Conservation (phyloP, 257 asterid species). For the Plantago ovata region DNA sequence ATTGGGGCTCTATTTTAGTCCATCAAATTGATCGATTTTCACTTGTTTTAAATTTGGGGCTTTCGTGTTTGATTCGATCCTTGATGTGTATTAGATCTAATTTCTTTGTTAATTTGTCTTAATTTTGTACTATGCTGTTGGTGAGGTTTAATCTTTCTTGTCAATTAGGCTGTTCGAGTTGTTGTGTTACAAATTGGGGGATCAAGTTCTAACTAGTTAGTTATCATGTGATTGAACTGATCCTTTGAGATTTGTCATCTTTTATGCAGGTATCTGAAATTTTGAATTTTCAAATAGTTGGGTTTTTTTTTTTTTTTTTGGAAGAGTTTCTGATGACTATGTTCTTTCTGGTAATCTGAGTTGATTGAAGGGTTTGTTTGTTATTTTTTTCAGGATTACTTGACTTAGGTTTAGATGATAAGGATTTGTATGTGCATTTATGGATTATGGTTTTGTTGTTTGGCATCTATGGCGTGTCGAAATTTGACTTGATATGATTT, state of each 20-base stretch:
- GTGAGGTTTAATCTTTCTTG: constrained; percentile 4
- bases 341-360: no score
- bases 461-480: no score
- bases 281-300: constrained; percentile 13
- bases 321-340: constrained; percentile 3
- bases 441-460: constrained; percentile 18
- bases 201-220: no score
- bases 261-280: background rate
- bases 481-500: no score
- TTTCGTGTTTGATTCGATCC: constrained; percentile 16
- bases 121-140: constrained; percentile 14
- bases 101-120: constrained; percentile 13
- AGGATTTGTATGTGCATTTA: background rate
- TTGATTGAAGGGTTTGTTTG: background rate
- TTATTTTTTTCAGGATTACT: constrained; percentile 3
- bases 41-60: constrained; percentile 28
- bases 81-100: constrained; percentile 3
- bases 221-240: constrained; percentile 6
- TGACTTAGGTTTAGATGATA: constrained; percentile 1
- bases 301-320: constrained; percentile 3
- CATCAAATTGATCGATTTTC: constrained; percentile 26
- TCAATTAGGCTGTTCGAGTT: constrained; percentile 5
- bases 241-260: constrained; percentile 19
- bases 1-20: constrained; percentile 27
- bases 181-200: constrained; percentile 3